Percentiles rank a stretch among this genome's conserved stretches.
Evolutionary conservation across 495 filamentous ascomycete genomes (phyloP).

Genomic region (Saxispiralis lemnorum): DNA sequence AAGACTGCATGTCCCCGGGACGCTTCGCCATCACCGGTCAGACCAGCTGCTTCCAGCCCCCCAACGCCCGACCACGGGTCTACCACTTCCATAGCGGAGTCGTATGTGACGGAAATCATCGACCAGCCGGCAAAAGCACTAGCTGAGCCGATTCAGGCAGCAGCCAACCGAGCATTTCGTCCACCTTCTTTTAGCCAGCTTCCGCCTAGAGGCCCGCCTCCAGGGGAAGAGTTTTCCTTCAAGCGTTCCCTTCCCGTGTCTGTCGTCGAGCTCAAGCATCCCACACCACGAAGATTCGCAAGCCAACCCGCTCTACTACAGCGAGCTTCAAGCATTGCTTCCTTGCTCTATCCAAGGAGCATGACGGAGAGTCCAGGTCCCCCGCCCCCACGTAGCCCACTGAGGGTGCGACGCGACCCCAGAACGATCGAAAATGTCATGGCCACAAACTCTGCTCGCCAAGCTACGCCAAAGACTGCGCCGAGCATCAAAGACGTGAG

Average conservation of each 20-base stretch:
- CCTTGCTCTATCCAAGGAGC: conserved; percentile 10
- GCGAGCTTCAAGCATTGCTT: conserved; percentile 12
- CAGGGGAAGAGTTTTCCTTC: conserved; percentile 10
- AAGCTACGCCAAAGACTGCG: conserved; percentile 5
- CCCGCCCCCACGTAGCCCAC: conserved; percentile 13
- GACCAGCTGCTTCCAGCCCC: conserved; percentile 10
- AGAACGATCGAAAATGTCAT: conserved; percentile 12
- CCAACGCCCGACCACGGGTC: conserved; percentile 12
- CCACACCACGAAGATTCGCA: conserved; percentile 11
- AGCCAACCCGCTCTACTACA: conserved; percentile 12
- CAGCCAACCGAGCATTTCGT: conserved; percentile 4
- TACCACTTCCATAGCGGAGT: conserved; percentile 10
- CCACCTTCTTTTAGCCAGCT: neutral
- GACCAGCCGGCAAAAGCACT: conserved; percentile 6
- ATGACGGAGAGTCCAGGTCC: conserved; percentile 15
- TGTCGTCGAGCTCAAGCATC: conserved; percentile 14
- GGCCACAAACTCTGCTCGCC: neutral
- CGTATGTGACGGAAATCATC: conserved; percentile 1
- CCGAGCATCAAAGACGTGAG: conserved; percentile 5
- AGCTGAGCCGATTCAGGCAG: conserved; percentile 4
- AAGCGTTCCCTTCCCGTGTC: conserved; percentile 1
- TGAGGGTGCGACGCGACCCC: conserved; percentile 6
- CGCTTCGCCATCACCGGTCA: conserved; percentile 1
- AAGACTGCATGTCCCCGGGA: conserved; percentile 1
- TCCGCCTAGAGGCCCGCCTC: conserved; percentile 4